A percentile compares a stretch with the other conserved stretches of the same genome.
phyloP scores from a whole-genome alignment of 768 basidiomycete species.

The Pisolithus marmoratus region DNA sequence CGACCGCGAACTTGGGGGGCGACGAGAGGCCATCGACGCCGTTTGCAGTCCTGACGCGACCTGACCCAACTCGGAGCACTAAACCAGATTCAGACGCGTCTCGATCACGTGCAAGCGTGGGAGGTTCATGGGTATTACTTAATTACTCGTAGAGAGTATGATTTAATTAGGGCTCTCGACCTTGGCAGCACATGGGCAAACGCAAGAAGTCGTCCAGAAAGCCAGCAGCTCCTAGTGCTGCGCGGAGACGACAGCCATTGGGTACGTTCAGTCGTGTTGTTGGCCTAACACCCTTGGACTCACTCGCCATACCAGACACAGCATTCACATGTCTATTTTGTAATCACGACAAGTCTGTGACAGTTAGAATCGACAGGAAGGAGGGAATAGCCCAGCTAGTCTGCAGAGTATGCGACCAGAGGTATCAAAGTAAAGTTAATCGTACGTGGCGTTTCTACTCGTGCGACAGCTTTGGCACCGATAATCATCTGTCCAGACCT shows the following conservation, averaged over 20 bases:
- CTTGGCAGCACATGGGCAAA: slow-evolving; percentile 63
- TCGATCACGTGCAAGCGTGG: slow-evolving; percentile 27
- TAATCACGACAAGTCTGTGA: slow-evolving; percentile 86
- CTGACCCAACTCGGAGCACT: too few relatives aligned
- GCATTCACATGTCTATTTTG: slow-evolving; percentile 86
- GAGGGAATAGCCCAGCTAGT: slow-evolving; percentile 76
- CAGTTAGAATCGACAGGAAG: slow-evolving; percentile 79
- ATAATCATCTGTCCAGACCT: slow-evolving; percentile 50
- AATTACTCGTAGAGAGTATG: too few relatives aligned
- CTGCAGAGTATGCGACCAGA: slow-evolving; percentile 82
- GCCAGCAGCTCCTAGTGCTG: slow-evolving; percentile 56
- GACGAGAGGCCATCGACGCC: slow-evolving; percentile 56
- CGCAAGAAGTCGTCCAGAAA: slow-evolving; percentile 87
- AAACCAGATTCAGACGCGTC: slow-evolving; percentile 17
- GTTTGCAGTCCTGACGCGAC: not conserved
- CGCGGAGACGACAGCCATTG: slow-evolving; percentile 64
- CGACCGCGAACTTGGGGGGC: slow-evolving; percentile 47
- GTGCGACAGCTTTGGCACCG: slow-evolving; percentile 7
- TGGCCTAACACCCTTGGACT: not conserved
- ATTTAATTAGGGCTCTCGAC: slow-evolving; percentile 6
- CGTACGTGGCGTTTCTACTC: slow-evolving; percentile 44
- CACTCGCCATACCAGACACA: slow-evolving; percentile 47
- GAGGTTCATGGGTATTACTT: too few relatives aligned
- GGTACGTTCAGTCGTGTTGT: slow-evolving; percentile 37
- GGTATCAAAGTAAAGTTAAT: slow-evolving; percentile 83